Base-by-base conservation (phyloP, 768 basidiomycete species). In the Pleurotus tuber-regium region DNA sequence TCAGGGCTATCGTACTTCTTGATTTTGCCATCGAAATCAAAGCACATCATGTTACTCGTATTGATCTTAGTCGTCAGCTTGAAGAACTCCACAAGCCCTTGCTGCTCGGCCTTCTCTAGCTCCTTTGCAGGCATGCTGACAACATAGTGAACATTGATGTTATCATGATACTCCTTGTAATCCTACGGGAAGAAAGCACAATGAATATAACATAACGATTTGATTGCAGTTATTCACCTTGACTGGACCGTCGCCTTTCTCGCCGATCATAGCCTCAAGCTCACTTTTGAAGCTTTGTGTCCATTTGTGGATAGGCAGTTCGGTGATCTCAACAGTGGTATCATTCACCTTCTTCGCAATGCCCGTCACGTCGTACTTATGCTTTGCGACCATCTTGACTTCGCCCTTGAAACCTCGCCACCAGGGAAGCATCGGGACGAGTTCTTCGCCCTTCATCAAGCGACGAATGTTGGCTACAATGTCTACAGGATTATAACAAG, bases 1-100 rank as follows among this genome's bases (percentile, higher is more conserved):
- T 98, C 97, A 0, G 97, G 83, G 0, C 85, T 80, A 14, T 80
- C 73, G 66, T 98, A 98, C 70, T 86, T 95, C 72, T 86, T 92
- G 72, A 99, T 96, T 74, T 96, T 97, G 59, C 92, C 87, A 14
- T 95, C 89, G 54, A 90, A 81, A 68, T 99, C 96, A 67, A 99
- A 99, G 70, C 92, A 94, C 14, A 98, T 97, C 97, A 99, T 98
- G 72, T 99, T 99, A 65, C 83, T 80, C 12, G 92, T 97, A 66
- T 78, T 88, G 66, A 99, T 70, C 66, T 94, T 90, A 41, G 78
- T 69, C 11, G 83, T 83, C 55, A 98, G 72, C 69, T 93, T 96
- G 84, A 99, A 98, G 66, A 83, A 90, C 66, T 97, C 95, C 26
- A 84, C 60, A 26, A 99, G 71, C 2, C 96, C 96, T 63, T 97